Base-by-base conservation (phyloP, 306 rosid species). In the Prunus padus region DNA sequence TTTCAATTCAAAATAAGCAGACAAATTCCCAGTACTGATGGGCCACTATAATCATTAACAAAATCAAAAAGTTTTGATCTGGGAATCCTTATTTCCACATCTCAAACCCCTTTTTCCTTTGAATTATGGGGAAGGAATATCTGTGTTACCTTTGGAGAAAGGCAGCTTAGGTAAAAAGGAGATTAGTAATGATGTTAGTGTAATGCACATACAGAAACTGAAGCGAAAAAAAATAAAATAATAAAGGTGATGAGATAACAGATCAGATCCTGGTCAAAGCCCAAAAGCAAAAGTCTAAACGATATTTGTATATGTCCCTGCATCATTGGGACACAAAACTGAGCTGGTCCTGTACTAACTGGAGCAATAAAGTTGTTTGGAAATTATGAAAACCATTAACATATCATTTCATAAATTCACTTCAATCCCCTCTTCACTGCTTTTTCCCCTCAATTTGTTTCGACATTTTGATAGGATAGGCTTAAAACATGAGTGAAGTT, bases 61-160 rank as follows among this genome's bases (percentile, higher is more conserved):
- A 77, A 61, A 65, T 54, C 77, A 75, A 52, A 83, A 86, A 81
- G 86, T 68, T 69, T 69, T 42, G 76, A 60, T 73, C 77, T 71
- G 84, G 78, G 86, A 88, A 84, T 84, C 85, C 82, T 77, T 37
- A 37, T 82, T 71, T 82, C 73, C 77, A 74, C 59, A 76, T 54
- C 73, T 72, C 78, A 26, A 62, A 15, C 3, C 19, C 75, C 70
- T 73, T 66, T 82, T 68, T 77, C 64, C 78, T 84, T 82, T 74
- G 71, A 77, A 82, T 80, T 69, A 61, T 62, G 76, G 20, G 69
- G 71, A 76, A 77, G 86, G 90, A 88, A 86, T 88, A 87, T 86
- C 83, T 89, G 82, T 82, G 73, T 56, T 62, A 51, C 82, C 89
- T 82, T 84, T 86, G 54, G 82, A 77, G 81, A 88, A 88, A 84